Conservation (phyloP, 306 rosid species). For the Prunus persica region Prunus_persica_NCBIv2 NC_034014.1:2518001-2518500, state of each 20-base stretch:
- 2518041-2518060: no score
- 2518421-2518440: slow-evolving; percentile 49
- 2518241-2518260: neutral
- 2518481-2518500: slow-evolving; percentile 79
- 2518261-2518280: neutral
- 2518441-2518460: slow-evolving; percentile 62
- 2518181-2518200: no score
- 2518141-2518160: neutral
- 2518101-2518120: no score
- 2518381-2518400: neutral
- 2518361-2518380: neutral
- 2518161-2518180: neutral
- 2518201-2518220: neutral
- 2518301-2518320: neutral
- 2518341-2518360: neutral
- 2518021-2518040: no score
- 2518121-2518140: neutral
- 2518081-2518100: neutral
- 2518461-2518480: slow-evolving; percentile 72
- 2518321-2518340: neutral
- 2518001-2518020: no score
- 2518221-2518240: neutral
- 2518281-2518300: neutral
- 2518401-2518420: neutral
- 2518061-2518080: neutral